These are phyloP conservation scores for Epichloe brachyelytri DNA, from an alignment of 2,329 filamentous ascomycete species.

Conservation along the genomic window DNA sequence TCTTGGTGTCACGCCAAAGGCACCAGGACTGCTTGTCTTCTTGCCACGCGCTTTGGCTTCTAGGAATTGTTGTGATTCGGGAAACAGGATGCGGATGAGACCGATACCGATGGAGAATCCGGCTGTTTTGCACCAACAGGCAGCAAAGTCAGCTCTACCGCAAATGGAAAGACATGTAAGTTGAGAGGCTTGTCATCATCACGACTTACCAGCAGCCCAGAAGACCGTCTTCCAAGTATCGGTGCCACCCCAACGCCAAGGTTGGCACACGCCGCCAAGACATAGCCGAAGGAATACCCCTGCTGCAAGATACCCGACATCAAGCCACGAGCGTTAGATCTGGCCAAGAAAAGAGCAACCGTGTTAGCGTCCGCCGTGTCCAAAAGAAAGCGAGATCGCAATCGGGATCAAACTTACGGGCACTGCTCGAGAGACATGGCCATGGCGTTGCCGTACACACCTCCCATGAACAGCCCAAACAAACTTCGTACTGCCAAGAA, in stretches of 20 bases:
- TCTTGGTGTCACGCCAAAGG: constrained; percentile 55
- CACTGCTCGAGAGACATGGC: constrained; percentile 67
- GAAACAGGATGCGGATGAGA: constrained; percentile 52
- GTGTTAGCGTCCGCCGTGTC: constrained; percentile 6
- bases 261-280: constrained; percentile 64
- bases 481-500: constrained; percentile 63
- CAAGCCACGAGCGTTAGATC: constrained; percentile 55
- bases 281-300: constrained; percentile 69
- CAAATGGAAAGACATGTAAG: background rate
- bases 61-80: constrained; percentile 63
- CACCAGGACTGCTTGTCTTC: constrained; percentile 28
- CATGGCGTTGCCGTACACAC: constrained; percentile 66
- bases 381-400: no score
- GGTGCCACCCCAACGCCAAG: constrained; percentile 53
- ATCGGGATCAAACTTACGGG: constrained; percentile 31
- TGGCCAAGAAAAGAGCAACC: constrained; percentile 14
- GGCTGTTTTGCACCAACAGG: constrained; percentile 22
- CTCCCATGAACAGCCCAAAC: constrained; percentile 71
- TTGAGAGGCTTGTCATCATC: background rate
- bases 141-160: background rate
- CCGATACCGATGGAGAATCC: constrained; percentile 58
- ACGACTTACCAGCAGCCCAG: constrained; percentile 44
- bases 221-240: constrained; percentile 65
- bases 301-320: constrained; percentile 76
- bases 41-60: constrained; percentile 52